Evolutionary conservation across 2,329 filamentous ascomycete genomes (phyloP).

Genomic region (Colletotrichum simmondsii): DNA sequence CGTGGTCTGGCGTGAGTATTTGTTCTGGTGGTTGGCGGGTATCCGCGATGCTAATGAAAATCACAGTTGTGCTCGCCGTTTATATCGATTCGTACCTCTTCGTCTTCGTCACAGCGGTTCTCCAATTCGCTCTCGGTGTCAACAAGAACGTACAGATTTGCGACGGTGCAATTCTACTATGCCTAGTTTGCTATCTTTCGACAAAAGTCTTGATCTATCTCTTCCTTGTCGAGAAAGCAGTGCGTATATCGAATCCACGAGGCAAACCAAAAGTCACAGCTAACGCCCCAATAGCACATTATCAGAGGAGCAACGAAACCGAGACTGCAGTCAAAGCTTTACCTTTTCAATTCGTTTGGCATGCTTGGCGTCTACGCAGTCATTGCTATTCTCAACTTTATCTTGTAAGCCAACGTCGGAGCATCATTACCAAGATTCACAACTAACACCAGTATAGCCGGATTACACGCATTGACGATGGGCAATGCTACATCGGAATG

Average conservation of each 20-base stretch:
- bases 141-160: slow-evolving; percentile 63
- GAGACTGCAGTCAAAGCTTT: slow-evolving; percentile 67
- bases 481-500: slow-evolving; percentile 72
- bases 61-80: slow-evolving; percentile 67
- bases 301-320: slow-evolving; percentile 63
- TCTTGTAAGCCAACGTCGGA: slow-evolving; percentile 60
- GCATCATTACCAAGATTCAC: not conserved
- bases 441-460: slow-evolving; percentile 52
- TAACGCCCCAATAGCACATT: slow-evolving; percentile 57
- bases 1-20: slow-evolving; percentile 53
- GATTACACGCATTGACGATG: slow-evolving; percentile 64
- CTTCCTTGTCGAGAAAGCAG: slow-evolving; percentile 73
- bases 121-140: slow-evolving; percentile 68
- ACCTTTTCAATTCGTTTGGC: slow-evolving; percentile 69
- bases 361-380: slow-evolving; percentile 59
- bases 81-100: slow-evolving; percentile 71
- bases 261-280: not conserved
- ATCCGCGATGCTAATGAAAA: not conserved
- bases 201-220: slow-evolving; percentile 75
- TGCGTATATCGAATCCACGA: slow-evolving; percentile 43
- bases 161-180: slow-evolving; percentile 68
- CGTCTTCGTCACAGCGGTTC: slow-evolving; percentile 65
- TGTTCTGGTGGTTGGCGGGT: not conserved
- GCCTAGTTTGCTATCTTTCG: slow-evolving; percentile 70
- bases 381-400: slow-evolving; percentile 68